phyloP scores from a whole-genome alignment of 2,329 filamentous ascomycete genomes.

The Phyllosticta citrichinensis region DNA sequence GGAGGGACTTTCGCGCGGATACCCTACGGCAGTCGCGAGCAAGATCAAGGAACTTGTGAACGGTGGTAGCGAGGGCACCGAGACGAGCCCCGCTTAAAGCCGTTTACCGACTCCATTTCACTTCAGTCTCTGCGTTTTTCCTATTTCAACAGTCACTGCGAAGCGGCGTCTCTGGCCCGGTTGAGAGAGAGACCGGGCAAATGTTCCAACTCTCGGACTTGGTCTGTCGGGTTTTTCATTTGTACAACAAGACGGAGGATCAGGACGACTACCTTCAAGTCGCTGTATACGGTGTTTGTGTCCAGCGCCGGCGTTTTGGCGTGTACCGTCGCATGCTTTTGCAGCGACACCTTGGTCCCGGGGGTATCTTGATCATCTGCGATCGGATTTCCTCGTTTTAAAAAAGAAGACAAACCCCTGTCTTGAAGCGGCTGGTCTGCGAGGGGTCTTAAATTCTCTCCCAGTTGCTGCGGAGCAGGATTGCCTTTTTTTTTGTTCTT shows the following conservation, averaged over 20 bases:
- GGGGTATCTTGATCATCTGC: not conserved
- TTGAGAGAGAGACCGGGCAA: not conserved
- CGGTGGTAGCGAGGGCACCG: conserved; percentile 16
- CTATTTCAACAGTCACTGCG: not conserved
- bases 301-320: not conserved
- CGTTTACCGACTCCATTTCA: not conserved
- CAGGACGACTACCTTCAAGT: not conserved
- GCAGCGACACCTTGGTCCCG: not conserved
- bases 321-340: not conserved
- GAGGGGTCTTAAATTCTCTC: not conserved
- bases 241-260: not conserved
- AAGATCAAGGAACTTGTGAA: conserved; percentile 84
- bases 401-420: not conserved
- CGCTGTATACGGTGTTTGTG: not conserved
- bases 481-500: not conserved
- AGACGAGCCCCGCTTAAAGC: not conserved
- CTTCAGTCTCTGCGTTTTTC: not conserved
- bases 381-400: not conserved
- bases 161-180: not conserved
- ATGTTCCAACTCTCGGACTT: not conserved
- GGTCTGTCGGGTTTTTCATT: not conserved
- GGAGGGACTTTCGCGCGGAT: conserved; percentile 85
- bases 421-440: not conserved
- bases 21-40: conserved; percentile 81
- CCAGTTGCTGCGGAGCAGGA: not conserved